Conservation (phyloP, 179 eudicot species). For the Carnegiea gigantea region DNA sequence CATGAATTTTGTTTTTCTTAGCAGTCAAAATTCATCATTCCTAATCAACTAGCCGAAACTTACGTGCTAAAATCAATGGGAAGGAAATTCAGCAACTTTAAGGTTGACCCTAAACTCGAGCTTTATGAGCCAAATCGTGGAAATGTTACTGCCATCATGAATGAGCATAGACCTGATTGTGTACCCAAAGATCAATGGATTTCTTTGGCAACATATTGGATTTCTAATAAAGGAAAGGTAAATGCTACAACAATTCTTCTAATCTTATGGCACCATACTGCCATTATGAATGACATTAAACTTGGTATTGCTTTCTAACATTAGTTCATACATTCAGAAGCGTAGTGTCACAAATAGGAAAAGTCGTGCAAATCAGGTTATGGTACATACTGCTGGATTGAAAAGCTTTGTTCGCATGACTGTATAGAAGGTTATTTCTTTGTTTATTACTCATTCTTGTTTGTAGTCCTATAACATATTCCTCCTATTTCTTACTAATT, state of each 20-base stretch:
- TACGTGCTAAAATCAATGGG: constrained; percentile 7
- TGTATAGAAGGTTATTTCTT: neutral
- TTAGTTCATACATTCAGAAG: neutral
- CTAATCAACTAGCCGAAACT: neutral
- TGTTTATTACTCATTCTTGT: no score
- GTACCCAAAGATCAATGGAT: neutral
- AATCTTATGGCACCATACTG: no score
- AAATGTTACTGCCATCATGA: neutral
- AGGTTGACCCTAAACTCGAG: neutral
- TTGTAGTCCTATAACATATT: no score
- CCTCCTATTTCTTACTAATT: no score
- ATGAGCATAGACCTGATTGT: neutral
- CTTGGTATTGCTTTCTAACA: no score
- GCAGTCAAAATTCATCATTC: constrained; percentile 16
- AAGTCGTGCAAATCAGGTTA: no score
- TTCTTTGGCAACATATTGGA: constrained; percentile 9
- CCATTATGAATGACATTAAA: no score
- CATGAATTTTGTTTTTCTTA: no score
- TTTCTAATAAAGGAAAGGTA: neutral
- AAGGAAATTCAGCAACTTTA: neutral
- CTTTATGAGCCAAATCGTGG: neutral
- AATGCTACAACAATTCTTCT: no score
- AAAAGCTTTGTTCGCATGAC: neutral
- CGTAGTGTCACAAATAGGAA: no score
- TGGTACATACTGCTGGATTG: neutral